These are phyloP conservation scores for Perkinsus chesapeaki DNA, from an alignment of 169 alveolate genomes.

Conservation along the genomic window DNA sequence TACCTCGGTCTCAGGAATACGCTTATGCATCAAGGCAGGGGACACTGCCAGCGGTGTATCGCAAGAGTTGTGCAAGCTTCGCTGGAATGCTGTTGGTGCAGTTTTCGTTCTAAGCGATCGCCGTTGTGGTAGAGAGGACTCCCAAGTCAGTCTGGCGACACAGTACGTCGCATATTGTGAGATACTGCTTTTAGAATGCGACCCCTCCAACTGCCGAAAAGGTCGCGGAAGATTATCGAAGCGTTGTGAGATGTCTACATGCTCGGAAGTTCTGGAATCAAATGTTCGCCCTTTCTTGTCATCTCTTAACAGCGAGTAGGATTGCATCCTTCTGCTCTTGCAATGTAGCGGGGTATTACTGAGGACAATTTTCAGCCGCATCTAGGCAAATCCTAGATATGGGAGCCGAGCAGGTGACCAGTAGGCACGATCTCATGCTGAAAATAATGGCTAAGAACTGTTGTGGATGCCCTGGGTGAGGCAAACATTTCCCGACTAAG, in stretches of 20 bases:
- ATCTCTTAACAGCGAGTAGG: background rate
- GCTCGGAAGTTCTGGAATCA: background rate
- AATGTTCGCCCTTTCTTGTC: background rate
- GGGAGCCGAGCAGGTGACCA: background rate
- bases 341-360: no score
- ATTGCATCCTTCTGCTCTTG: no score
- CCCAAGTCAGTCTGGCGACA: no score
- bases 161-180: no score
- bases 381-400: background rate
- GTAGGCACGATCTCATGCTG: background rate
- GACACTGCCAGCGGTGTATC: background rate
- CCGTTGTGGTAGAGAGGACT: background rate
- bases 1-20: background rate
- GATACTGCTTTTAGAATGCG: background rate
- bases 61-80: background rate
- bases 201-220: background rate
- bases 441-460: background rate
- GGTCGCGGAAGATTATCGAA: background rate
- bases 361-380: background rate
- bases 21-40: background rate
- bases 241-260: background rate
- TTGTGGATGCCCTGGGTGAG: background rate
- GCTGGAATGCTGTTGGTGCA: background rate
- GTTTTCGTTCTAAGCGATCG: background rate
- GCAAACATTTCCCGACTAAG: background rate